Evolutionary conservation across 805 yeast species (phyloP).

Genomic region (Saturnispora serradocipensis): DNA sequence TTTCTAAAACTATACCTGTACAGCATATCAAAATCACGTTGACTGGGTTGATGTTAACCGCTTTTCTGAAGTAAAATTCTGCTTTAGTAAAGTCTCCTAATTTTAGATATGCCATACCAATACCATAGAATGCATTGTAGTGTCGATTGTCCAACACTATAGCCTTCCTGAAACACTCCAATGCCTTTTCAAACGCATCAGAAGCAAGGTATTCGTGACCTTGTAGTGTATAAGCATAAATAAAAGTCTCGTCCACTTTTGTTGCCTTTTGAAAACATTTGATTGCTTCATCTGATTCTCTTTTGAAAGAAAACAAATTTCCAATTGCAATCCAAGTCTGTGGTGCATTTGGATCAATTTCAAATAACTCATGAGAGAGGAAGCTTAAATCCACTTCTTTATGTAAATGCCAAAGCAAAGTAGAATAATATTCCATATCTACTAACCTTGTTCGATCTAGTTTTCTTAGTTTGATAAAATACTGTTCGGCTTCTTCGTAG

Average conservation of each 20-base stretch:
- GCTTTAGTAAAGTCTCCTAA: conserved; percentile 80
- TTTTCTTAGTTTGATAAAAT: conserved; percentile 52
- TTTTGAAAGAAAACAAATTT: conserved; percentile 70
- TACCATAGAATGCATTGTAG: conserved; percentile 91
- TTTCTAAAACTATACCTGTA: conserved; percentile 87
- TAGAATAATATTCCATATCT: conserved; percentile 89
- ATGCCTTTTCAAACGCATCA: conserved; percentile 86
- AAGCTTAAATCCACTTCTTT: conserved; percentile 71
- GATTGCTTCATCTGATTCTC: conserved; percentile 86
- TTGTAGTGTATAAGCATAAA: conserved; percentile 85
- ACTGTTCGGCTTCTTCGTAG: conserved; percentile 64
- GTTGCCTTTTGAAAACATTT: conserved; percentile 77
- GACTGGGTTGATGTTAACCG: conserved; percentile 80
- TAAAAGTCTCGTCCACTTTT: conserved; percentile 48
- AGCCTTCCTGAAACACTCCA: conserved; percentile 73
- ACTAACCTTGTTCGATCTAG: conserved; percentile 69
- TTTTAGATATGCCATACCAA: conserved; percentile 87
- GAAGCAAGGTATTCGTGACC: conserved; percentile 87
- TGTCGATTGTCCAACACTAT: conserved; percentile 70
- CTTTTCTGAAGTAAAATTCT: conserved; percentile 78
- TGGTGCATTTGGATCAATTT: conserved; percentile 51
- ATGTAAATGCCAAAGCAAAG: conserved; percentile 87
- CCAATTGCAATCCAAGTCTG: conserved; percentile 92
- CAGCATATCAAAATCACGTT: conserved; percentile 87
- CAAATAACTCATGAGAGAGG: conserved; percentile 72